These are phyloP conservation scores for Globisporangium nunn DNA, from an alignment of 352 stramenopile genomes.

Conservation along the genomic window DNA sequence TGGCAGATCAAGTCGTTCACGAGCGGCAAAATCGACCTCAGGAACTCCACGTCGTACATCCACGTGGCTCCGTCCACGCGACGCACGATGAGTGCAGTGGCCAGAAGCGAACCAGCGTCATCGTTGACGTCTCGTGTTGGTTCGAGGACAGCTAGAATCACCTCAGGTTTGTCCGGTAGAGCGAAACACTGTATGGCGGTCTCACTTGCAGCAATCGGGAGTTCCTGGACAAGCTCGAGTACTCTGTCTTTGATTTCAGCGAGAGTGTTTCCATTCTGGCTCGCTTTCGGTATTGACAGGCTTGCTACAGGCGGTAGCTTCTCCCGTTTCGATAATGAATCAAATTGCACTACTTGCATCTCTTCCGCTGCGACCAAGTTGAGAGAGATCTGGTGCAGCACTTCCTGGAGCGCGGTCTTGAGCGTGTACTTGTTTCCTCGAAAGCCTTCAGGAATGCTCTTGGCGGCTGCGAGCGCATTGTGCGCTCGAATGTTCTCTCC, in stretches of 20 bases:
- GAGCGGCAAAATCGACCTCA: slow-evolving; percentile 28
- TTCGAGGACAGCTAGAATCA: slow-evolving; percentile 14
- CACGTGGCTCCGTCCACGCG: slow-evolving; percentile 40
- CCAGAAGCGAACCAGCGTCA: slow-evolving; percentile 12
- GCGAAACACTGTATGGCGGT: slow-evolving; percentile 6
- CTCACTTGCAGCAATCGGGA: neutral
- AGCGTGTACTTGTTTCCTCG: slow-evolving; percentile 53
- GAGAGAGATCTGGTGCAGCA: slow-evolving; percentile 26
- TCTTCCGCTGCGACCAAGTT: slow-evolving; percentile 39
- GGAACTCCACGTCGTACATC: slow-evolving; percentile 53
- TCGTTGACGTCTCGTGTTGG: slow-evolving; percentile 24
- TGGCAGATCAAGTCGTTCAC: slow-evolving; percentile 36
- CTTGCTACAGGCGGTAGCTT: neutral
- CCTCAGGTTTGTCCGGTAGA: slow-evolving; percentile 11
- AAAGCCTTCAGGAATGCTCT: slow-evolving; percentile 34
- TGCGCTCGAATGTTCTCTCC: slow-evolving; percentile 35
- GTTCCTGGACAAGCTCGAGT: slow-evolving; percentile 8
- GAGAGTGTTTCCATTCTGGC: neutral
- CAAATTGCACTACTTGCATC: slow-evolving; percentile 26
- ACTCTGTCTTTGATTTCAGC: neutral
- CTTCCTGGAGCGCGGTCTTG: slow-evolving; percentile 19
- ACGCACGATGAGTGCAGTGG: slow-evolving; percentile 37
- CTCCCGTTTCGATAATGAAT: neutral
- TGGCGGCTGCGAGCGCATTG: slow-evolving; percentile 13
- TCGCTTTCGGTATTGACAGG: neutral